Evolutionary conservation across 257 asterid genomes (phyloP).

Genomic region (Dorcoceras hygrometricum): DNA sequence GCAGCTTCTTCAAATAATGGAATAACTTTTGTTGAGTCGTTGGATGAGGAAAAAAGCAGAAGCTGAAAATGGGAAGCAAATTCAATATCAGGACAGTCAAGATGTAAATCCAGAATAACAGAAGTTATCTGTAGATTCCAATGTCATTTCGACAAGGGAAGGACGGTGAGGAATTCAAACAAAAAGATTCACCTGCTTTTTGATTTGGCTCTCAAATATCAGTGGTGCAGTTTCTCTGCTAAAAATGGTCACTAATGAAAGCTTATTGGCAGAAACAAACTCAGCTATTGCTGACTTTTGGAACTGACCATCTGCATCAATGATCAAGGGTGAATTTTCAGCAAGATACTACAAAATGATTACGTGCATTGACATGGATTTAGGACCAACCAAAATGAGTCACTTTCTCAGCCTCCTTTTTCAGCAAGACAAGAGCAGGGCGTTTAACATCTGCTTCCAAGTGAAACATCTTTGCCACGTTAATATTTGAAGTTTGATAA

Average conservation of each 20-base stretch:
- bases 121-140: neutral
- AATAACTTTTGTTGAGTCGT: conserved; percentile 44
- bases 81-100: conserved; percentile 13
- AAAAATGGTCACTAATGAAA: conserved; percentile 78
- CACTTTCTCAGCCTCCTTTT: conserved; percentile 81
- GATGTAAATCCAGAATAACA: neutral
- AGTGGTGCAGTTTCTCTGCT: conserved; percentile 67
- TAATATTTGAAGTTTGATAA: conserved; percentile 72
- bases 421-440: conserved; percentile 82
- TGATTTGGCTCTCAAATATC: conserved; percentile 76
- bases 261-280: conserved; percentile 82
- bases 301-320: conserved; percentile 67
- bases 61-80: conserved; percentile 43
- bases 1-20: conserved; percentile 86
- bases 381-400: conserved; percentile 60
- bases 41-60: conserved; percentile 74
- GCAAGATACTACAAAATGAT: conserved; percentile 21
- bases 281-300: conserved; percentile 55
- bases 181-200: conserved; percentile 61
- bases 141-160: neutral
- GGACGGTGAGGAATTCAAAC: neutral
- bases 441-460: conserved; percentile 66
- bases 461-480: conserved; percentile 79
- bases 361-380: conserved; percentile 10
- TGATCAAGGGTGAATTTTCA: conserved; percentile 9